Evolutionary conservation across 768 basidiomycete species (phyloP), one percentile per base, ranked within the genome.

Genomic region (Sarcodon aspratus): DNA sequence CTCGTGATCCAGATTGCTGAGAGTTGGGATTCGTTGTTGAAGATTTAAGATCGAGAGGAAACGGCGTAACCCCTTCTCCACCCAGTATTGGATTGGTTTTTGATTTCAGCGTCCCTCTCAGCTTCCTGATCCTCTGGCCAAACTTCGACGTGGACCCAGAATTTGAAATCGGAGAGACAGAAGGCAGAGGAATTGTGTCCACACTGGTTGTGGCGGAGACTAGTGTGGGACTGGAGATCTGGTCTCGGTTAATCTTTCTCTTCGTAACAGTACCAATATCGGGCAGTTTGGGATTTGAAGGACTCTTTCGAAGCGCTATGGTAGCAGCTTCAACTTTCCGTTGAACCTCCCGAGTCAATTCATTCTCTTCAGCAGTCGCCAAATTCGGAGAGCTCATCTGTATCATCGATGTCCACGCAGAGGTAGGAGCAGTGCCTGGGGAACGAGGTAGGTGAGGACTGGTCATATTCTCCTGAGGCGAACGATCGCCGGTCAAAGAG

Each of bases 61-160:
- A 67, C 7, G 75, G 64, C 8, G 70, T 67, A 12, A 69, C 58
- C 45, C 72, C 75, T 50, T 85, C 83, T 17, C 77, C 76, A 13
- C 64, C 55, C 36, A 67, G 60, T 49, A 72, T 74, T 10, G 66
- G 65, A 52, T 73, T 76, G 31, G 77, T n/a, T n/a, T n/a, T n/a
- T n/a, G n/a, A 68, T 38, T 82, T 74, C 50, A 90, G 66, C 0
- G 83, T 82, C 46, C 85, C 76, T 47, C 81, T 72, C 44, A 91
- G 65, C 58, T 75, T 80, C 63, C 78, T 82, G 69, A 91, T 79
- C 18, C 85, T 78, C 36, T 79, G 77, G 42, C 83, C 80, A 50
- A 90, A 73, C 60, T 78, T 84, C 40, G 49, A 50, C 15, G 59
- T 50, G 1, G 76, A 76, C 12, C 54, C n/a, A 40, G 52, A 49